phyloP scores from a whole-genome alignment of 2,329 filamentous ascomycete species.

The Talaromyces pinophilus region DNA sequence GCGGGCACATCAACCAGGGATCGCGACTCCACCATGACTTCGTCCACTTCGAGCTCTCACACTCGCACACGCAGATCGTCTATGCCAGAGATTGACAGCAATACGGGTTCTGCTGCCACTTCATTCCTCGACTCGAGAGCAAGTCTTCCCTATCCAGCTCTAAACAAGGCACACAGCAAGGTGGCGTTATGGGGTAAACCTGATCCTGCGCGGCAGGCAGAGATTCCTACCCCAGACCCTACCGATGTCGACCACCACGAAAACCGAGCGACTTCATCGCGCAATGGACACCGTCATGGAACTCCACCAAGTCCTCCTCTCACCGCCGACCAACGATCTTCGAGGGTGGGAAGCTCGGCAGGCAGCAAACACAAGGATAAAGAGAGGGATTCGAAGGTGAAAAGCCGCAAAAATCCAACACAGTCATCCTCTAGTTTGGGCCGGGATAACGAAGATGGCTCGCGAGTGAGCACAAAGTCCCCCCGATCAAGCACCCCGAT shows the following conservation, averaged over 20 bases:
- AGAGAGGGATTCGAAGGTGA: constrained; percentile 39
- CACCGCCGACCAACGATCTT: constrained; percentile 46
- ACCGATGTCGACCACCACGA: constrained; percentile 60
- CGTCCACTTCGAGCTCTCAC: constrained; percentile 23
- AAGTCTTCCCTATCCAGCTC: constrained; percentile 72
- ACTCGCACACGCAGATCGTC: constrained; percentile 23
- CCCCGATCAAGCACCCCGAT: constrained; percentile 41
- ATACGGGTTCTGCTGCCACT: constrained; percentile 33
- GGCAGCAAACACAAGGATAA: constrained; percentile 26
- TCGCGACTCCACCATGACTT: constrained; percentile 23
- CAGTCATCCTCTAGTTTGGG: constrained; percentile 47
- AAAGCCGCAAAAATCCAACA: constrained; percentile 41
- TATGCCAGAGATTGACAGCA: constrained; percentile 26
- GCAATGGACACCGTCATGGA: constrained; percentile 32
- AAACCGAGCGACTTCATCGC: constrained; percentile 32
- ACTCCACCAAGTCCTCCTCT: constrained; percentile 52
- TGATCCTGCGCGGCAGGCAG: constrained; percentile 33
- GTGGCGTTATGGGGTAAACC: constrained; percentile 70
- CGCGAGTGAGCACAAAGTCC: constrained; percentile 39
- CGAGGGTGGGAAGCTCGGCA: constrained; percentile 39
- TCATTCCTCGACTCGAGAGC: constrained; percentile 48
- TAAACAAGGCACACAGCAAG: constrained; percentile 90
- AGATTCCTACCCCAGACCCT: constrained; percentile 67
- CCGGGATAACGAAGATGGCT: constrained; percentile 41
- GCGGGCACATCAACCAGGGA: constrained; percentile 25